These are phyloP conservation scores for Sarcomyxa edulis DNA, from an alignment of 768 basidiomycete species.

Conservation along the genomic window DNA sequence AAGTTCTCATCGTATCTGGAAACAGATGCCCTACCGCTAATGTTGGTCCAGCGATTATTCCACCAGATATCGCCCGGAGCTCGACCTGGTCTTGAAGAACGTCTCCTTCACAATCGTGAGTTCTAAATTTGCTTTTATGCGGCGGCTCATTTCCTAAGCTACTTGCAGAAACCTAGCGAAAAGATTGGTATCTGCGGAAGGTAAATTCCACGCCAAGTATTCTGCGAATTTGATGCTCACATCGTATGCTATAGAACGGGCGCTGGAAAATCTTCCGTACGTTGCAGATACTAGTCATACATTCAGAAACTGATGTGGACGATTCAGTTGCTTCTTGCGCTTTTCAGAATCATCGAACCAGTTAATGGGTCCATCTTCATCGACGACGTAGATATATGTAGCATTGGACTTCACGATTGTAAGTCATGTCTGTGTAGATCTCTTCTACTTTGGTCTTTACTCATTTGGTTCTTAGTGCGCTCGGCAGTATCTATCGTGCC, in stretches of 20 bases:
- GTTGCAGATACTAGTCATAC: conserved; percentile 10
- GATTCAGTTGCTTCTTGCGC: conserved; percentile 53
- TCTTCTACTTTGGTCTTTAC: background rate
- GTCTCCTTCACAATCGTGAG: conserved; percentile 67
- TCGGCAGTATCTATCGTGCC: conserved; percentile 84
- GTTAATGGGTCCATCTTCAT: conserved; percentile 60
- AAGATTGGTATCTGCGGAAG: conserved; percentile 89
- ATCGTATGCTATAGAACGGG: too few relatives aligned
- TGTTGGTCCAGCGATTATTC: conserved; percentile 52
- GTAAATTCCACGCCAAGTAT: too few relatives aligned
- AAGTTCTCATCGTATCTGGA: conserved; percentile 17
- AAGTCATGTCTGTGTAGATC: conserved; percentile 23
- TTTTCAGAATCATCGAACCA: conserved; percentile 78
- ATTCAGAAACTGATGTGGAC: conserved; percentile 4
- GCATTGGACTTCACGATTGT: conserved; percentile 72
- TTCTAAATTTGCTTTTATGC: too few relatives aligned
- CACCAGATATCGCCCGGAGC: conserved; percentile 71
- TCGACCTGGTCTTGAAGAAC: conserved; percentile 76
- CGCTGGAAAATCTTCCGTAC: conserved; percentile 70
- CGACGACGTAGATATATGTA: conserved; percentile 73
- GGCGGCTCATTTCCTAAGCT: background rate
- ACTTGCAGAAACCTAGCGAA: conserved; percentile 42
- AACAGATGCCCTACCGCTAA: background rate
- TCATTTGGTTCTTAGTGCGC: conserved; percentile 42
- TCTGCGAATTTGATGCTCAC: too few relatives aligned